phyloP scores from a whole-genome alignment of 768 basidiomycete genomes.

The Paxillus rubicundulus region DNA sequence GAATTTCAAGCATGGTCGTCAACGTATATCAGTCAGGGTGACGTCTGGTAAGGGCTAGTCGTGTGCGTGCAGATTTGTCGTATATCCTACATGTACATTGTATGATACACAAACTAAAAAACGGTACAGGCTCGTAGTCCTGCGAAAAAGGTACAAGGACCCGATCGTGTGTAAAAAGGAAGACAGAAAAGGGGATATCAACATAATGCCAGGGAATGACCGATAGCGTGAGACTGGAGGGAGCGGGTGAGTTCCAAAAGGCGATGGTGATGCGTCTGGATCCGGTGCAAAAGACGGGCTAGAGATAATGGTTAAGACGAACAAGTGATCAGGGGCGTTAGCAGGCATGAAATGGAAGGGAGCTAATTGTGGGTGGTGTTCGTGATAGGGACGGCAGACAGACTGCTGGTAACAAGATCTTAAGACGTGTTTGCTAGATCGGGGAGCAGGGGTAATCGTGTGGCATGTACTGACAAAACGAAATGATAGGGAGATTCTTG shows the following conservation, averaged over 20 bases:
- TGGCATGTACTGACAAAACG: too few species aligned
- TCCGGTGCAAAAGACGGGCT: background rate
- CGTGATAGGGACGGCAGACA: background rate
- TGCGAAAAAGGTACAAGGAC: too few species aligned
- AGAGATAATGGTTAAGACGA: background rate
- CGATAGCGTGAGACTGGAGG: background rate
- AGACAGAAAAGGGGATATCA: background rate
- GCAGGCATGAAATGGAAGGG: background rate
- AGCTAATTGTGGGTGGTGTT: background rate
- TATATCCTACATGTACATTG: background rate
- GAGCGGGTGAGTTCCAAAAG: background rate
- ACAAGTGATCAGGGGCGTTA: background rate
- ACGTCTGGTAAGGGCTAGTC: background rate
- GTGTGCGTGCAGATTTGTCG: background rate
- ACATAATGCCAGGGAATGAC: background rate
- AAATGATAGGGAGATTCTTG: background rate
- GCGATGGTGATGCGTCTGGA: background rate
- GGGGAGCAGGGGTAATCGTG: too few species aligned
- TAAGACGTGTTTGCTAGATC: too few species aligned
- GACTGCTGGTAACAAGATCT: background rate
- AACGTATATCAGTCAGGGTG: background rate
- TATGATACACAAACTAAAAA: background rate
- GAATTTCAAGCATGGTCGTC: background rate
- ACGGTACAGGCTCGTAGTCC: background rate
- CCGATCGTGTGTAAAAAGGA: background rate